These are phyloP conservation scores for Inosperma sp. DNA, from an alignment of 768 basidiomycete genomes.

Conservation along the genomic window DNA sequence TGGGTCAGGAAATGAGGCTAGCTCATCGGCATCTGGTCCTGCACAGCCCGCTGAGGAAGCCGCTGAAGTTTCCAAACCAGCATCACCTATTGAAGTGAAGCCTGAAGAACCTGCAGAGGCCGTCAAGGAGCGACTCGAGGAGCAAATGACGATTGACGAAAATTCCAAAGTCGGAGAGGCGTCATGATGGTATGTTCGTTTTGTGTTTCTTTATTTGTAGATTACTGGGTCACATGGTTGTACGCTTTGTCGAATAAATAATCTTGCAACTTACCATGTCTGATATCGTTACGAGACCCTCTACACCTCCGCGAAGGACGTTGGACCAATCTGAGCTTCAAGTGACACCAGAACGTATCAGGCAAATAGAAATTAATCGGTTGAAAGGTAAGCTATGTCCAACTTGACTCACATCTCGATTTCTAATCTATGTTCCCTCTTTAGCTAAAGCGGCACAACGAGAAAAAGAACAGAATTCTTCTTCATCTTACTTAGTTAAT, in stretches of 20 bases:
- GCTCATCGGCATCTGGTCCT: neutral
- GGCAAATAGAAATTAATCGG: conserved; percentile 73
- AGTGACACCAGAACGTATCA: conserved; percentile 58
- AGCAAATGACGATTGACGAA: neutral
- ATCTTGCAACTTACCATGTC: neutral
- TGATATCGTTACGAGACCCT: too few relatives aligned
- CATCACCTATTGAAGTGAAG: neutral
- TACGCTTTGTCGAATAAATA: too few relatives aligned
- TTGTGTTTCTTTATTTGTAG: neutral
- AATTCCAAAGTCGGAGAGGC: neutral
- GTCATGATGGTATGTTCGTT: neutral
- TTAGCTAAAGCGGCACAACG: conserved; percentile 75
- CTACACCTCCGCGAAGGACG: conserved; percentile 38
- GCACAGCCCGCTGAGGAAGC: neutral
- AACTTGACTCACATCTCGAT: neutral
- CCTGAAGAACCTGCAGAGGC: too few relatives aligned
- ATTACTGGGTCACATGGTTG: too few relatives aligned
- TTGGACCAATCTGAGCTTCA: conserved; percentile 21
- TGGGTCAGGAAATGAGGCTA: conserved; percentile 6
- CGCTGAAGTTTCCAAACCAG: conserved; percentile 1
- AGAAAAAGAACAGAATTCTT: conserved; percentile 52
- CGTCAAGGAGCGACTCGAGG: neutral
- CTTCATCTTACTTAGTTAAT: conserved; percentile 48
- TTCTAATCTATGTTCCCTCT: conserved; percentile 1
- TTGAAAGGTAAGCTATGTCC: conserved; percentile 50